Base-by-base conservation (phyloP, 202 grass and related monocot species). In the Brachypodium distachyon region DNA sequence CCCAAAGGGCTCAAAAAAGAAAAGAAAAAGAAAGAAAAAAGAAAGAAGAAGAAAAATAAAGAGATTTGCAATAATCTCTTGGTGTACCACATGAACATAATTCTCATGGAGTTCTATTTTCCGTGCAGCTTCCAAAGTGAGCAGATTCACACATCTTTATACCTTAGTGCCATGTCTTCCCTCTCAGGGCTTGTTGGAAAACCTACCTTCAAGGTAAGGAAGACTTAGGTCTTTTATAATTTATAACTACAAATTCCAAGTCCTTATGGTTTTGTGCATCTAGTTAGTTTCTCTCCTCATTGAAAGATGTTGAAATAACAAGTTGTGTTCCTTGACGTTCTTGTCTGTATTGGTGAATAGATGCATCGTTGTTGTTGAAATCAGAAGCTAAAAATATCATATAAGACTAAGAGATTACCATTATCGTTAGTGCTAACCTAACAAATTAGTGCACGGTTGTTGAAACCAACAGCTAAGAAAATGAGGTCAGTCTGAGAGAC, bases 51-150 rank as follows among this genome's bases (percentile, higher is more conserved):
- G n/a, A n/a, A n/a, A n/a, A n/a, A n/a, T n/a, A n/a, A n/a, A n/a
- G n/a, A n/a, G n/a, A n/a, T n/a, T n/a, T n/a, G n/a, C n/a, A n/a
- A n/a, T n/a, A n/a, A n/a, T n/a, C n/a, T n/a, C n/a, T n/a, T n/a
- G n/a, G n/a, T n/a, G n/a, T n/a, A n/a, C n/a, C n/a, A n/a, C n/a
- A n/a, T n/a, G n/a, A n/a, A n/a, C n/a, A n/a, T n/a, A n/a, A n/a
- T n/a, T n/a, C n/a, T 53, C 34, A 36, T 59, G 38, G 50, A 76
- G 29, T 67, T 75, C 41, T 77, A 0, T 70, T 33, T 61, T 69
- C 48, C 49, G 31, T 92, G 79, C 87, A 94, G 95, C 83, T 97
- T 97, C 86, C 82, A 78, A 54, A 92, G 84, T 44, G 95, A 97
- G 62, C 91, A 94, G 70, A 88, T 79, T 63, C 84, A 94, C 32